phyloP scores from a whole-genome alignment of 208 protist genomes.

The Phytomonas francai region DNA sequence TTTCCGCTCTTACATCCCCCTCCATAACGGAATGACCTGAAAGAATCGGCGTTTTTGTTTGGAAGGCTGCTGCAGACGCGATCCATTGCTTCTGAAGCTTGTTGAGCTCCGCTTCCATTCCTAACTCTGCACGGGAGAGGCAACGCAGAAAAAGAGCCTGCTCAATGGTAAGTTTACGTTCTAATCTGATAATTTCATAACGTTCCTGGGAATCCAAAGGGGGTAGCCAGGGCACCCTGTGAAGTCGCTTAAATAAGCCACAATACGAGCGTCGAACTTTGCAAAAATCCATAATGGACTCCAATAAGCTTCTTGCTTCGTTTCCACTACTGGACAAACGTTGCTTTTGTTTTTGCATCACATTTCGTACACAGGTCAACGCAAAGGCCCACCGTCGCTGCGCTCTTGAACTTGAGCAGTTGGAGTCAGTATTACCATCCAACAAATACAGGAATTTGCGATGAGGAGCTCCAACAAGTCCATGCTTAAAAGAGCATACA shows the following conservation, averaged over 20 bases:
- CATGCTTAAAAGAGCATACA: slow-evolving; percentile 30
- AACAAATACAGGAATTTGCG: slow-evolving; percentile 55
- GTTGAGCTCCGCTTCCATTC: slow-evolving; percentile 24
- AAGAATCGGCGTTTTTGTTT: background rate
- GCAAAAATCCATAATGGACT: slow-evolving; percentile 45
- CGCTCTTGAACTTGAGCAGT: slow-evolving; percentile 6
- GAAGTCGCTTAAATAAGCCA: slow-evolving; percentile 51
- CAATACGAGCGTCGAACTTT: slow-evolving; percentile 51
- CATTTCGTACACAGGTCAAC: slow-evolving; percentile 20
- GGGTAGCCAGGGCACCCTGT: slow-evolving; percentile 46
- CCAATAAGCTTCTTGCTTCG: slow-evolving; percentile 20
- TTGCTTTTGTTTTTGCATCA: slow-evolving; percentile 17
- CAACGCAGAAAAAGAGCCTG: slow-evolving; percentile 76
- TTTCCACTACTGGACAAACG: slow-evolving; percentile 3
- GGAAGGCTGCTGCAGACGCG: slow-evolving; percentile 3
- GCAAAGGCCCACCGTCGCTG: slow-evolving; percentile 38
- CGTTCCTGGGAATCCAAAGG: slow-evolving; percentile 40
- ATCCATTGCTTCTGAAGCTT: slow-evolving; percentile 46
- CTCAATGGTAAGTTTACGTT: slow-evolving; percentile 42
- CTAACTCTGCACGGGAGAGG: slow-evolving; percentile 53
- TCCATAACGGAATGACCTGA: background rate
- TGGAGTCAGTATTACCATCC: background rate
- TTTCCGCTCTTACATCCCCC: background rate
- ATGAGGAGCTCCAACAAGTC: slow-evolving; percentile 41
- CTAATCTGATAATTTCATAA: slow-evolving; percentile 28